phyloP scores from a whole-genome alignment of 805 yeast genomes.

The Schwanniomyces sp. region DNA sequence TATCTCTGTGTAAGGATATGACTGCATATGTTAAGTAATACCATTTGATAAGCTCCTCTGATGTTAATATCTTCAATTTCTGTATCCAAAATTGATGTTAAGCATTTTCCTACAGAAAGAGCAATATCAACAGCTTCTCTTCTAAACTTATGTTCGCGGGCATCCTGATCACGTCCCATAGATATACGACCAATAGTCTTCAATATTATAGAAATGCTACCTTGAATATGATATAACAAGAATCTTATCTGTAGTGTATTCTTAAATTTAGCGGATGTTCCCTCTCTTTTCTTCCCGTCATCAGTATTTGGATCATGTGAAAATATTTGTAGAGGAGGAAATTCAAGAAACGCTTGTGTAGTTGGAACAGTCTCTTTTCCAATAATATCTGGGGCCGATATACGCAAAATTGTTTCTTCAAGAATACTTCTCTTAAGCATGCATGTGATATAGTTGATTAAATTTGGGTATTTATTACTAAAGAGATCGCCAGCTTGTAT shows the following conservation, averaged over 20 bases:
- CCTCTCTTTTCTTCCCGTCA: conserved; percentile 34
- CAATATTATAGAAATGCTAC: conserved; percentile 40
- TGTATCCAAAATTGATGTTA: conserved; percentile 23
- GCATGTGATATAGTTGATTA: conserved; percentile 42
- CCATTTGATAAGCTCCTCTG: conserved; percentile 30
- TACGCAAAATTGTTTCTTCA: conserved; percentile 58
- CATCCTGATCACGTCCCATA: conserved; percentile 50
- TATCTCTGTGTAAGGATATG: conserved; percentile 34
- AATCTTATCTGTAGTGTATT: conserved; percentile 59
- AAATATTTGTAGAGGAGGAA: conserved; percentile 44
- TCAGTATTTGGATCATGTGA: conserved; percentile 39
- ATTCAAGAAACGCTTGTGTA: conserved; percentile 24
- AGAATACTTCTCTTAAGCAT: conserved; percentile 51
- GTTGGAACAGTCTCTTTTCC: conserved; percentile 43
- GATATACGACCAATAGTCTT: conserved; percentile 45
- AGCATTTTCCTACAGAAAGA: conserved; percentile 24
- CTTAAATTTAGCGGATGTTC: conserved; percentile 59
- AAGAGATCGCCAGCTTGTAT: conserved; percentile 41
- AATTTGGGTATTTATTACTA: conserved; percentile 38
- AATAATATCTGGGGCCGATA: conserved; percentile 46
- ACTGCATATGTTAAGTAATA: conserved; percentile 33
- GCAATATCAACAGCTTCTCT: conserved; percentile 43
- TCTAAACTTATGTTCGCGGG: conserved; percentile 27
- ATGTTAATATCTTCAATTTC: conserved; percentile 14
- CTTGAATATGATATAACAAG: conserved; percentile 49